Evolutionary conservation across 352 stramenopile genomes (phyloP), one percentile per base, ranked within the genome.

Genomic region (Pythium phragmitis): DNA sequence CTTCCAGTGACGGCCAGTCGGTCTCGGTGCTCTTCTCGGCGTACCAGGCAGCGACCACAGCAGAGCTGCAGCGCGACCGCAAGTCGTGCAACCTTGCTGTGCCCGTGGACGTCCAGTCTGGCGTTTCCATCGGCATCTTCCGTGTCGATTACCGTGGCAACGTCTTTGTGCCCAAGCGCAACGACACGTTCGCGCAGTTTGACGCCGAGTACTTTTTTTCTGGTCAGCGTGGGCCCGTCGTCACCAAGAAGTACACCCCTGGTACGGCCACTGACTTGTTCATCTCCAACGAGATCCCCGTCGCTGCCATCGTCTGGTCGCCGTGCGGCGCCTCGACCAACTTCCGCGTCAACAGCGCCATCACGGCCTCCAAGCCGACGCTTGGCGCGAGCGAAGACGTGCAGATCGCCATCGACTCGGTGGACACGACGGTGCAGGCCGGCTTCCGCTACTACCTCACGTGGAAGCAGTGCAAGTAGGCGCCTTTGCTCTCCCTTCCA

Each of bases 131-230:
- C 33, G 67, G 61, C 34, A 68, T 72, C 59, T 82, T 82, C 53
- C 68, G 69, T 17, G 74, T 82, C 36, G 74, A 82, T 66, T 82
- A 82, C 57, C 74, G 74, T 21, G 74, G 74, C 45, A 79, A 82
- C 49, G 74, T 68, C 13, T 68, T 67, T 51, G 76, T 84, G 3
- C 73, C 76, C 3, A 70, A 64, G 34, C 51, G 48, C 8, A 74
- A 65, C 46, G 67, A 67, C 12, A 70, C 73, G 6, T 75, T 71
- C 45, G 76, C 65, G 16, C 70, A 81, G 62, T 84, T 81, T 51
- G 66, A 84, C 39, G 73, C 73, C 21, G 74, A 85, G 61, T 85
- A 85, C 57, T 85, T 79, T 69, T 82, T 85, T 21, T 73, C 76
- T n/a, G 76, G 76, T 17, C 67, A 78, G 41, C 69, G 72, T 19